Evolutionary conservation across 2,329 filamentous ascomycete genomes (phyloP), one percentile per base, ranked within the genome.

Genomic region (Harringtonia lauricola): DNA sequence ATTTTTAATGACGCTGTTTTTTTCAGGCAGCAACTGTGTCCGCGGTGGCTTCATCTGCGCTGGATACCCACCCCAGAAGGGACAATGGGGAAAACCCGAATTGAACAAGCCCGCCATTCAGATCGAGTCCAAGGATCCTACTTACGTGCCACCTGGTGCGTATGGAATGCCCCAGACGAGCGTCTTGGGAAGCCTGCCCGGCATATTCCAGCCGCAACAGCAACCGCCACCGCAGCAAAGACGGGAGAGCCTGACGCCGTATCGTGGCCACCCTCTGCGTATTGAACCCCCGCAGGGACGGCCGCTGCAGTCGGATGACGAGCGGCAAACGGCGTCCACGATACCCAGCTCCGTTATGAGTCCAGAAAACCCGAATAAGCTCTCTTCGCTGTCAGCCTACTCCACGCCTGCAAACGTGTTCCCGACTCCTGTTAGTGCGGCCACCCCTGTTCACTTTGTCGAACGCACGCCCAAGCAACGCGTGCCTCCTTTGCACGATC

Each of bases 11-110:
- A n/a, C n/a, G n/a, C 26, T 38, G 48, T 1, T 17, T 3, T 35
- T 31, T 42, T 29, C 26, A 90, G 85, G 84, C 65, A 84, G 82
- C 59, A 96, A 98, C 57, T 98, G 92, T 64, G 72, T 84, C 44
- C 83, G 87, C 48, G 90, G 92, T 36, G 86, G 86, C 15, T 96
- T 96, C 60, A 70, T 86, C 29, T 98, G 92, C 60, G 83, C 86
- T 53, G 92, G 92, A 41, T 98, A 98, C 63, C 84, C 84, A 57
- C 84, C 84, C 43, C 81, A 84, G 53, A 77, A 86, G 54, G 79
- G 81, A 35, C 72, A 77, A 41, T 92, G 85, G 81, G 78, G 83
- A 50, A 94, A 90, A 63, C 79, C 82, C 28, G 81, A 86, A 83
- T 15, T 45, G 48, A 79, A 66, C 56, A 79, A 83, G 52, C 76